Percentiles rank a stretch among this genome's conserved stretches.
phyloP scores from a whole-genome alignment of 108 stramenopile species.

The Craspedostauros australis region DNA sequence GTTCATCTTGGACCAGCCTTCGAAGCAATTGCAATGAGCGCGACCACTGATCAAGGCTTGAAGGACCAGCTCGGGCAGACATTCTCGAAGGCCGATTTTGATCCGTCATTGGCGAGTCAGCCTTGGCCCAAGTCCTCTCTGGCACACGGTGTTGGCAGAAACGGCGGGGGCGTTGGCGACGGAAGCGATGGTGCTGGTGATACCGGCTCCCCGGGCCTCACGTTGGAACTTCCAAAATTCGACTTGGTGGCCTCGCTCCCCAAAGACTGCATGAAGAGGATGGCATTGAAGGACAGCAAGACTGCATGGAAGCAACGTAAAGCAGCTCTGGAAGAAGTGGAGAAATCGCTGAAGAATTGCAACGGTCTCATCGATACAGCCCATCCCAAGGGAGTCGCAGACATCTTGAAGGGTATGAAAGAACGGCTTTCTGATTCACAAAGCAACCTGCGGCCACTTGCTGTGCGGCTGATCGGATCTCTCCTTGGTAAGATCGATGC shows the following conservation, averaged over 20 bases:
- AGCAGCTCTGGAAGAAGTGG: slow-evolving; percentile 78
- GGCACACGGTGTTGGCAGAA: not conserved
- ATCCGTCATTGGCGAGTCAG: slow-evolving; percentile 19
- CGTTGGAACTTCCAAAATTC: slow-evolving; percentile 39
- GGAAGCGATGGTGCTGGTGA: not conserved
- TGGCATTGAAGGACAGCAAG: slow-evolving; percentile 69
- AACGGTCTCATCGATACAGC: slow-evolving; percentile 36
- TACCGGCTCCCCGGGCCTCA: not conserved
- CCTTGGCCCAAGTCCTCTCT: slow-evolving; percentile 40
- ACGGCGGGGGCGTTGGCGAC: not conserved
- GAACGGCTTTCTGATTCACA: slow-evolving; percentile 80
- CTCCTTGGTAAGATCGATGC: slow-evolving; percentile 58
- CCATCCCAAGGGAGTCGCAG: slow-evolving; percentile 42
- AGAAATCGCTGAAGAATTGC: slow-evolving; percentile 38
- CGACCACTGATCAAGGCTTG: slow-evolving; percentile 19
- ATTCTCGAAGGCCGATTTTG: slow-evolving; percentile 35
- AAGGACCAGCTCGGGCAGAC: slow-evolving; percentile 40
- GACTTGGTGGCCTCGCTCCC: slow-evolving; percentile 49
- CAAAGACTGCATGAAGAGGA: slow-evolving; percentile 42
- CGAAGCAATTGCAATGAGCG: slow-evolving; percentile 43
- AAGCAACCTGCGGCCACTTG: slow-evolving; percentile 83
- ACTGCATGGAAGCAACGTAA: slow-evolving; percentile 81
- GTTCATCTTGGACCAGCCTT: slow-evolving; percentile 68
- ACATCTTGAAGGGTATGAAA: slow-evolving; percentile 43
- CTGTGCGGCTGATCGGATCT: slow-evolving; percentile 55